Evolutionary conservation across 176 grass and related monocot genomes (phyloP).

Genomic region (Luzula sylvatica): DNA sequence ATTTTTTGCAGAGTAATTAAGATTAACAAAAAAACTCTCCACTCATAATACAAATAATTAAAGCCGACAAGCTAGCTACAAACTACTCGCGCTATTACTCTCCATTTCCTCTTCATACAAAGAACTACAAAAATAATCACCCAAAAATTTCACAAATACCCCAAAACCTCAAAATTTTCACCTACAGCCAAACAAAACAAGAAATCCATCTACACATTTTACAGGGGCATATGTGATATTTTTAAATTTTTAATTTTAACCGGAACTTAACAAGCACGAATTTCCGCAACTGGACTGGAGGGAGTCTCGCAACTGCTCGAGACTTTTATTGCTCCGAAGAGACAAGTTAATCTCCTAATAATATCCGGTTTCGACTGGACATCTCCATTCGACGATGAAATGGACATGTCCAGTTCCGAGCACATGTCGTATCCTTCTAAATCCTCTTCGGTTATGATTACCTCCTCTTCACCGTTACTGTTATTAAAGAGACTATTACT

Average conservation of each 20-base stretch:
- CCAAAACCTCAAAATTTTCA: slow-evolving; percentile 15
- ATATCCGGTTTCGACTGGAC: slow-evolving; percentile 32
- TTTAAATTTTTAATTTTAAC: background rate
- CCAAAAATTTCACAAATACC: background rate
- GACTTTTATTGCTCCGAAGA: slow-evolving; percentile 67
- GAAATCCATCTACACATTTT: background rate
- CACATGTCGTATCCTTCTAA: slow-evolving; percentile 65
- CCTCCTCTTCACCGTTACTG: slow-evolving; percentile 27
- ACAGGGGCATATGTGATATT: background rate
- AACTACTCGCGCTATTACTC: background rate
- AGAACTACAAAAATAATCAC: slow-evolving; percentile 20
- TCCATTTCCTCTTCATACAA: background rate
- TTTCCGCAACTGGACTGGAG: slow-evolving; percentile 33
- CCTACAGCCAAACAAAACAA: background rate
- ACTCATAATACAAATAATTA: slow-evolving; percentile 10
- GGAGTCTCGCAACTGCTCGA: slow-evolving; percentile 34
- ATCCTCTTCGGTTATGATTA: slow-evolving; percentile 73
- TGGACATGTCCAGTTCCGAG: slow-evolving; percentile 13
- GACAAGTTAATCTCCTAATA: slow-evolving; percentile 58
- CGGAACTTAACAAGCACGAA: slow-evolving; percentile 45
- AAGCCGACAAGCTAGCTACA: slow-evolving; percentile 5
- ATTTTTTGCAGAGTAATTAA: background rate
- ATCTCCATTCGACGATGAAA: slow-evolving; percentile 16
- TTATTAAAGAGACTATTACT: background rate
- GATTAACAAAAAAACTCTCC: background rate